phyloP scores from a whole-genome alignment of 164 flowering plant species.

The Tinospora cordifolia region DNA sequence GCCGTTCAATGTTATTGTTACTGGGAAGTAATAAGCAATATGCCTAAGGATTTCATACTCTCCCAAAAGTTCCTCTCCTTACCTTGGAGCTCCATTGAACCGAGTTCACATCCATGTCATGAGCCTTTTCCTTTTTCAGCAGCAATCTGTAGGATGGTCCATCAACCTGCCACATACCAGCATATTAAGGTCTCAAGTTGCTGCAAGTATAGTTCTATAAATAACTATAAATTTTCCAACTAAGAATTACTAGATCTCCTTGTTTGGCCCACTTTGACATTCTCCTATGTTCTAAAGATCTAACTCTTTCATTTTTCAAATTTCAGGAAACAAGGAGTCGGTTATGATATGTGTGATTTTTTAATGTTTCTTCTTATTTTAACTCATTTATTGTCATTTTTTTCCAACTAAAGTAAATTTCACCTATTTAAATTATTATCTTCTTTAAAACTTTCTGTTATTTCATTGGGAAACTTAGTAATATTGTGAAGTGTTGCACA shows the following conservation, averaged over 20 bases:
- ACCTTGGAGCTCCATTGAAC: slow-evolving; percentile 88
- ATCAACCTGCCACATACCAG: slow-evolving; percentile 41
- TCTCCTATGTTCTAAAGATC: too few species aligned
- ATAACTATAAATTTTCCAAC: too few species aligned
- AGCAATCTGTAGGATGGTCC: slow-evolving; percentile 57
- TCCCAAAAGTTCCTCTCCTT: slow-evolving; percentile 4
- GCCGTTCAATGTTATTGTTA: not conserved
- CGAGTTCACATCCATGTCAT: slow-evolving; percentile 84
- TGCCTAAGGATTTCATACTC: not conserved
- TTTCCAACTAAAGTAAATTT: too few species aligned
- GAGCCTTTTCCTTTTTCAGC: slow-evolving; percentile 78
- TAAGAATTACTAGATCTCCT: not conserved
- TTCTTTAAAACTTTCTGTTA: too few species aligned
- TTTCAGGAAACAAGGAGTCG: too few species aligned
- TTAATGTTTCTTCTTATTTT: too few species aligned
- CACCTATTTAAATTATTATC: too few species aligned
- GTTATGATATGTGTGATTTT: too few species aligned
- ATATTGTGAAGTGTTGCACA: too few species aligned
- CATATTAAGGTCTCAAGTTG: not conserved
- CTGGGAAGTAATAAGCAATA: not conserved
- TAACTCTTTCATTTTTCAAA: too few species aligned
- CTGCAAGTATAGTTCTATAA: not conserved
- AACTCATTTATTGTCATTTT: too few species aligned
- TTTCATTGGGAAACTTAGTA: too few species aligned
- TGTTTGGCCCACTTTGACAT: not conserved